A percentile compares a stretch with the other conserved stretches of the same genome.
Conservation (phyloP, 768 basidiomycete genomes). For the Lactarius deliciosus region DNA sequence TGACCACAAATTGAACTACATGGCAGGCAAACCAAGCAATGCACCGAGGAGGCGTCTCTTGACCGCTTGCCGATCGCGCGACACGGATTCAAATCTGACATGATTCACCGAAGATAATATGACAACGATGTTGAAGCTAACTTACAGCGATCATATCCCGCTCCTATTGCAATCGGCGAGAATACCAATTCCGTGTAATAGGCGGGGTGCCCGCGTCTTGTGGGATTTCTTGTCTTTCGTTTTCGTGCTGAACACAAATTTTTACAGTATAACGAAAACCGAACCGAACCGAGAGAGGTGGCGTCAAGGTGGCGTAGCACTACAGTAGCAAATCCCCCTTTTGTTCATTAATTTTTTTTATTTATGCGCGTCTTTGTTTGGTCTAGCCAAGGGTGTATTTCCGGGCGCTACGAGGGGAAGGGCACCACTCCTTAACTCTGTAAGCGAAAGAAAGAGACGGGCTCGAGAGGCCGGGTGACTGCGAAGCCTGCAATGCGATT, state of each 20-base stretch:
- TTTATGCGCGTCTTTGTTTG: background rate
- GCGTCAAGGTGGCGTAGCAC: too few species aligned
- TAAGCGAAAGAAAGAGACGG: background rate
- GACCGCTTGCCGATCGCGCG: too few species aligned
- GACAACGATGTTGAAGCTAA: too few species aligned
- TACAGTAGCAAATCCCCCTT: background rate
- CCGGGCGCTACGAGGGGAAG: background rate
- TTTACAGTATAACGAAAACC: too few species aligned
- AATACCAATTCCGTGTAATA: too few species aligned
- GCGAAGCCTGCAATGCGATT: background rate
- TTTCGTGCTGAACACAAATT: too few species aligned
- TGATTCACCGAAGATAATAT: too few species aligned
- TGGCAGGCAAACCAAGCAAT: background rate
- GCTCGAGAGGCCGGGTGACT: background rate
- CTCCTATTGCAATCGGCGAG: too few species aligned
- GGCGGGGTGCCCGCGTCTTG: too few species aligned
- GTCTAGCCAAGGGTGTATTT: background rate
- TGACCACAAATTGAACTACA: background rate
- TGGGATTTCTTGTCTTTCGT: too few species aligned
- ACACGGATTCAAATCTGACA: background rate
- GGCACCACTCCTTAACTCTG: background rate
- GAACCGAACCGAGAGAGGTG: background rate
- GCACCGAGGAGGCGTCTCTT: background rate
- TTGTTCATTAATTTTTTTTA: background rate
- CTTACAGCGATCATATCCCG: too few species aligned